Base-by-base conservation (phyloP, 352 stramenopile genomes). In the Phytophthora vignae region DNA sequence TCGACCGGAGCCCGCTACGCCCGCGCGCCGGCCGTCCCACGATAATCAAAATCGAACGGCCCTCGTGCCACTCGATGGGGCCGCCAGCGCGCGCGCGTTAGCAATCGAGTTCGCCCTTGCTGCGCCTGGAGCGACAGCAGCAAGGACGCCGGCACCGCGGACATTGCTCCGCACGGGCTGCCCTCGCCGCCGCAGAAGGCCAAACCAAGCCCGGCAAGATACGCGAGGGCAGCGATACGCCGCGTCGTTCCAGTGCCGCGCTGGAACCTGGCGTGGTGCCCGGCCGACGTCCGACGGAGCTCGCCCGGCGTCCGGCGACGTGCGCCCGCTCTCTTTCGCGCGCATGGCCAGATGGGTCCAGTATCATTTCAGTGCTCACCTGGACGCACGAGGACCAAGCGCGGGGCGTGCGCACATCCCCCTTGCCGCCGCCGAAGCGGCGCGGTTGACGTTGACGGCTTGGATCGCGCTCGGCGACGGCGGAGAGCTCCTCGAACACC, bases 281-380 rank as follows among this genome's bases (percentile, higher is more conserved):
- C 15, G 40, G 40, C 40, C 40, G 40, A 21, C 40, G 14, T 48
- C 40, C 40, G 40, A 48, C 40, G 40, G 15, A 9, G 36, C 40
- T 17, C 40, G 40, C 21, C 40, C 40, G 40, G 40, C 40, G 40
- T 48, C 40, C 40, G 40, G 14, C 14, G 40, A 2, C 1, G 40
- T 9, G 40, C 40, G 40, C 14, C 61, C 46, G 46, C 62, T 67
- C 68, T 61, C 55, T 63, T 48, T 48, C 29, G n/a, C 21, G 33
- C 55, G 55, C 33, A 21, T 42, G 40, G 33, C 53, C 64, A 72
- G 64, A 76, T 76, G 69, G 69, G 56, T 69, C 60, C 69, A 50
- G 69, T 66, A 77, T 65, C 69, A 72, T 77, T 77, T 69, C 64
- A 77, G 69, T 38, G 33, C 17, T 29, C 27, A 40, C 49, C 69